Percentiles rank a stretch among this genome's conserved stretches.
Evolutionary conservation across 225 moss, liverwort and hornwort genomes (phyloP).

Genomic region (Ulota crispa): DNA sequence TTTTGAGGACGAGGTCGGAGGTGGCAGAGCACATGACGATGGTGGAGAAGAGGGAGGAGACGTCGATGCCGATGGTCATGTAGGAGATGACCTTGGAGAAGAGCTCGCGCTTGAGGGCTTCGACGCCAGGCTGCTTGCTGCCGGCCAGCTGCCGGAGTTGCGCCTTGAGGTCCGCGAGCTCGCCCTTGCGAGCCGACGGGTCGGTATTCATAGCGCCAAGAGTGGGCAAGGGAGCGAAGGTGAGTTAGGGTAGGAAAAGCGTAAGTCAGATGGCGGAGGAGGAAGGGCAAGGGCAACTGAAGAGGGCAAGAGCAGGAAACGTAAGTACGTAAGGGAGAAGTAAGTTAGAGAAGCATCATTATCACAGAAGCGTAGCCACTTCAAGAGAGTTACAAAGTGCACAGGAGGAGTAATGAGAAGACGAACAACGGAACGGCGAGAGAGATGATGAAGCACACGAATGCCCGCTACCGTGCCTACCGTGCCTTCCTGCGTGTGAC

Average conservation of each 20-base stretch:
- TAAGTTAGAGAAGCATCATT: too few species aligned
- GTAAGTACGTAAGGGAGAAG: too few species aligned
- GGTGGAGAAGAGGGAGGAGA: constrained; percentile 91
- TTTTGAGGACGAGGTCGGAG: constrained; percentile 90
- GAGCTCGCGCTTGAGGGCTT: constrained; percentile 89
- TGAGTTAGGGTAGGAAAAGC: too few species aligned
- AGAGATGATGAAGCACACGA: too few species aligned
- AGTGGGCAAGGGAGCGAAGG: too few species aligned
- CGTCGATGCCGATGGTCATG: constrained; percentile 96
- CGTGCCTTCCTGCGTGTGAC: too few species aligned
- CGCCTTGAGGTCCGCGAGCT: constrained; percentile 88
- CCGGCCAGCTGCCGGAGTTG: constrained; percentile 96
- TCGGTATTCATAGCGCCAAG: constrained; percentile 75
- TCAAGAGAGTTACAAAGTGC: too few species aligned
- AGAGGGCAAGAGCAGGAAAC: too few species aligned
- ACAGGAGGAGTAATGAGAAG: too few species aligned
- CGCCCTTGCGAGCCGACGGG: constrained; percentile 74
- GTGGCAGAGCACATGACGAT: constrained; percentile 99
- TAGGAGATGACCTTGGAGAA: constrained; percentile 98
- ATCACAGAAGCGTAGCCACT: too few species aligned
- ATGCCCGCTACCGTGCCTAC: too few species aligned
- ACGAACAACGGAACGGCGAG: too few species aligned
- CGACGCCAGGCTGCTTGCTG: constrained; percentile 85
- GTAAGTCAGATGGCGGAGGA: neutral
- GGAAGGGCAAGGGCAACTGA: neutral